Evolutionary conservation across 2,329 filamentous ascomycete genomes (phyloP).

Genomic region (Plenodomus biglobosus): DNA sequence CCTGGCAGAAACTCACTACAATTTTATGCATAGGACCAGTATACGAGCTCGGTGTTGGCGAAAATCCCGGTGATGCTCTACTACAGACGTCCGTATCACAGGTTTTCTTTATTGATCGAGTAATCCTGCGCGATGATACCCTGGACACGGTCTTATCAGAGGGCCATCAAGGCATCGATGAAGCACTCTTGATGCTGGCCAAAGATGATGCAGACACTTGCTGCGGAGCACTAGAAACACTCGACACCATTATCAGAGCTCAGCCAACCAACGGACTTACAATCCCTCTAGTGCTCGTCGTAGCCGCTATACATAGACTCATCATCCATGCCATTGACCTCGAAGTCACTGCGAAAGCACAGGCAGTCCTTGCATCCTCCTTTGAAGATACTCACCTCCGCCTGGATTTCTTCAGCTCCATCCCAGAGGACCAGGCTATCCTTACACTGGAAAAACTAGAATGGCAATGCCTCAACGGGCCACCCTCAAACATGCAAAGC

Average conservation of each 20-base stretch:
- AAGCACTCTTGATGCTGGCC: slow-evolving; percentile 27
- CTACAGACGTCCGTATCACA: slow-evolving; percentile 24
- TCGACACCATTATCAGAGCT: slow-evolving; percentile 22
- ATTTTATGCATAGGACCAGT: slow-evolving; percentile 24
- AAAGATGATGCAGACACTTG: slow-evolving; percentile 32
- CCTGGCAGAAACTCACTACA: slow-evolving; percentile 24
- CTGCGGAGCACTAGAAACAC: slow-evolving; percentile 21
- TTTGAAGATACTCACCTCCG: slow-evolving; percentile 11
- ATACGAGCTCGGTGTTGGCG: slow-evolving; percentile 14
- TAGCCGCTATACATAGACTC: slow-evolving; percentile 25
- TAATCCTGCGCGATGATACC: slow-evolving; percentile 20
- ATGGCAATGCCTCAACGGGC: slow-evolving; percentile 26
- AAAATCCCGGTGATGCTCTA: slow-evolving; percentile 14
- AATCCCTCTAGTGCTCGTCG: slow-evolving; percentile 21
- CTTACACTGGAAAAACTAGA: slow-evolving; percentile 28
- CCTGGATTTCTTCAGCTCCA: slow-evolving; percentile 19
- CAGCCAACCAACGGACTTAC: slow-evolving; percentile 7
- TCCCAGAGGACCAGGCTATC: slow-evolving; percentile 14
- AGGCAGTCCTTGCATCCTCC: slow-evolving; percentile 27
- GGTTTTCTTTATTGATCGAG: slow-evolving; percentile 29
- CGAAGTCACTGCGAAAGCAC: slow-evolving; percentile 36
- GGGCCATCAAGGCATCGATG: slow-evolving; percentile 25
- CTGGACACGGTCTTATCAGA: slow-evolving; percentile 14
- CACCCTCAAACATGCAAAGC: slow-evolving; percentile 37
- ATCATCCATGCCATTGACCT: slow-evolving; percentile 19